Base-by-base conservation (phyloP, 2,329 filamentous ascomycete genomes). In the Lachnellula arida region DNA sequence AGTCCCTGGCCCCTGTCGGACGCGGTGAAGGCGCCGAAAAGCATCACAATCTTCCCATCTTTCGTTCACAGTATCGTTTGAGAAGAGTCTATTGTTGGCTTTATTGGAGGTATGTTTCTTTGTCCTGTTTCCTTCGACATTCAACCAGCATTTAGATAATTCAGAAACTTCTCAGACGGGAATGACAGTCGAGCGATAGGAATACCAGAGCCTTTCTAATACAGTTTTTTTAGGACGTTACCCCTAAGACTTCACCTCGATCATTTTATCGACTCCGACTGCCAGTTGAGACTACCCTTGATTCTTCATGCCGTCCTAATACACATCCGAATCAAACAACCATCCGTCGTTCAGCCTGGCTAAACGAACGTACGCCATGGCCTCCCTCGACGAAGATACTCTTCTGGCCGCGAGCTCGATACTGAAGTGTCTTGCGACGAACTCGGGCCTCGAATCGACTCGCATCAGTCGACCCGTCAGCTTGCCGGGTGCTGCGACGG, bases 401-500 rank as follows among this genome's bases (percentile, higher is more conserved):
- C 72, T 84, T 70, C 75, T 74, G 63, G 79, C 80, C 46, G 76
- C 78, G 39, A 76, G 79, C 65, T 75, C 79, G 66, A 74, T 84
- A 62, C 73, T 84, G 62, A 76, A 78, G 65, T 75, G 73, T 59
- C 72, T 84, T 57, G 81, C 79, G 57, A 69, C 60, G 34, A 65
- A 57, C 50, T 51, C 55, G 48, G 46, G 58, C 23, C 28, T 61
- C n/a, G 51, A 57, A 17, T 39, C 49, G 8, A 42, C 49, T 34
- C 40, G 43, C 28, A 14, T n/a, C 22, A 28, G 11, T 28, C 42
- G 47, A 2, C 40, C 46, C 11, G 79, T 93, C 68, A 81, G 80
- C 60, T 80, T 97, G 23, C 92, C 93, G 14, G 94, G 94, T 56
- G 80, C 83, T 56, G 81, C 91, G 57, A 87, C 82, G 46, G 74